Evolutionary conservation across 208 protist species (phyloP).

Genomic region (Cochliopodium minus): DNA sequence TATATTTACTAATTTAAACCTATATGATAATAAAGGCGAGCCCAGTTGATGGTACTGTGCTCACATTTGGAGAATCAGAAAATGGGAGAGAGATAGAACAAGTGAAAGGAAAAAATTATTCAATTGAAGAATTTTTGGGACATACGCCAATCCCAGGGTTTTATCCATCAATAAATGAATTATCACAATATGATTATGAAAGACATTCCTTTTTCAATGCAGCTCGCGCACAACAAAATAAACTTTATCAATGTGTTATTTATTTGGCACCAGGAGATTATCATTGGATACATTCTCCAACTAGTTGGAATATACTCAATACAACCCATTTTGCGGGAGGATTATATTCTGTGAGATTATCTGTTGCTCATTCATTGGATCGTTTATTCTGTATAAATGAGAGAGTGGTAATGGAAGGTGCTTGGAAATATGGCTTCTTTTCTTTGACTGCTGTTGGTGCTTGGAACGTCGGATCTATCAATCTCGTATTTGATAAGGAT

Average conservation of each 20-base stretch:
- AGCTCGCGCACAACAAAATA: conserved; percentile 14
- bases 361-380: conserved; percentile 4
- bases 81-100: conserved; percentile 18
- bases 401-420: conserved; percentile 14
- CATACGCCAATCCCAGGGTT: too few relatives aligned
- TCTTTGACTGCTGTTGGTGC: conserved; percentile 28
- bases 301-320: conserved; percentile 22
- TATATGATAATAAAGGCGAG: conserved; percentile 8
- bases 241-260: conserved; percentile 38
- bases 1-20: neutral
- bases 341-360: conserved; percentile 26
- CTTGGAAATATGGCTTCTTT: conserved; percentile 16
- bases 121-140: conserved; percentile 31
- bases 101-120: conserved; percentile 41
- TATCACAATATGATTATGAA: conserved; percentile 8
- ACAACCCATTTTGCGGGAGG: conserved; percentile 31
- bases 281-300: conserved; percentile 41
- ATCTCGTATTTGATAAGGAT: conserved; percentile 26
- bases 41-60: conserved; percentile 37
- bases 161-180: too few relatives aligned
- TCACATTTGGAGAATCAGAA: conserved; percentile 35
- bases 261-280: conserved; percentile 53
- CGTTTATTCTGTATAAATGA: conserved; percentile 33
- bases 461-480: conserved; percentile 38
- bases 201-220: neutral